Percentiles rank a stretch among this genome's conserved stretches.
phyloP scores from a whole-genome alignment of 805 yeast genomes.

The Wickerhamomyces silvicola region DNA sequence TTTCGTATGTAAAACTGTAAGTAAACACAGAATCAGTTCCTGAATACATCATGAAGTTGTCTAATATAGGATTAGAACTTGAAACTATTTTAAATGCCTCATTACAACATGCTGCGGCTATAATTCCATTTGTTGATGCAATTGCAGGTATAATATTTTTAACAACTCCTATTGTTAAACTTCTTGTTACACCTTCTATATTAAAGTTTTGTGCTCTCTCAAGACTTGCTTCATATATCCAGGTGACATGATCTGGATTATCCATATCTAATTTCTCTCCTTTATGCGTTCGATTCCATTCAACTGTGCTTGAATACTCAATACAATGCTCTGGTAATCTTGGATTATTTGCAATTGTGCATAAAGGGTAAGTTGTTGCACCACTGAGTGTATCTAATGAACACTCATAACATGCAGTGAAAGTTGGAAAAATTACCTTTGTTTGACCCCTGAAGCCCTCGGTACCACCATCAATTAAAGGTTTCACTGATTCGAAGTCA shows the following conservation, averaged over 20 bases:
- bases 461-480: conserved; percentile 89
- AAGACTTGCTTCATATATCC: conserved; percentile 50
- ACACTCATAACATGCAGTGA: conserved; percentile 91
- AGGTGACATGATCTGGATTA: conserved; percentile 53
- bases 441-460: conserved; percentile 93
- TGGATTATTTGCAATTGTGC: conserved; percentile 95
- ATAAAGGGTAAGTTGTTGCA: conserved; percentile 69
- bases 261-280: conserved; percentile 59
- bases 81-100: conserved; percentile 80
- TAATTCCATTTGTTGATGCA: conserved; percentile 88
- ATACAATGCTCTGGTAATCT: conserved; percentile 90
- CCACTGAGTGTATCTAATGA: conserved; percentile 67
- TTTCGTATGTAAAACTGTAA: conserved; percentile 60
- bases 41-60: conserved; percentile 80
- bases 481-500: conserved; percentile 43
- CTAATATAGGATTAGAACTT: conserved; percentile 55
- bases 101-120: conserved; percentile 84
- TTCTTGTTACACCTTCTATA: conserved; percentile 65
- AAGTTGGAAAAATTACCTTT: conserved; percentile 76
- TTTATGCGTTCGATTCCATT: conserved; percentile 56
- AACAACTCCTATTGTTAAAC: conserved; percentile 77
- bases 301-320: conserved; percentile 77
- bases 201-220: conserved; percentile 57
- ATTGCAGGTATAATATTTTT: conserved; percentile 91
- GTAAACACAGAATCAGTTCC: conserved; percentile 78